Conservation (phyloP, 805 yeast genomes). For the Priceomyces melissophilus region DNA sequence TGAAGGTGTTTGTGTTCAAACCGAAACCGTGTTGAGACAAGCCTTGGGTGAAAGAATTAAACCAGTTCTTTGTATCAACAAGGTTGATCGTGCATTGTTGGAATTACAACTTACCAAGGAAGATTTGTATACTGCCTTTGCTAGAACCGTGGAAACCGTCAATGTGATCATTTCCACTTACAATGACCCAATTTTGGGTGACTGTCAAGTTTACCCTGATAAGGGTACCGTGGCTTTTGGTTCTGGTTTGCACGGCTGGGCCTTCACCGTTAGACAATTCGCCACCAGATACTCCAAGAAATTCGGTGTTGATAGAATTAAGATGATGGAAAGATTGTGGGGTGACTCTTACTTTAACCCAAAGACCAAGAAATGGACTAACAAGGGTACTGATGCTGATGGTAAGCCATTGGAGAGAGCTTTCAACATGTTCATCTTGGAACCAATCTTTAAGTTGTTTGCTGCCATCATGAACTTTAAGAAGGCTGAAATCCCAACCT, state of each 20-base stretch:
- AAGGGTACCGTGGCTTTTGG: slow-evolving; percentile 99
- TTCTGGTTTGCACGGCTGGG: slow-evolving; percentile 99
- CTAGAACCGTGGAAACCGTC: slow-evolving; percentile 99
- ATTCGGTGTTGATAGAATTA: slow-evolving; percentile 96
- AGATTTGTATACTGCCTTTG: slow-evolving; percentile 96
- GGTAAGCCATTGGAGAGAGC: slow-evolving; percentile 98
- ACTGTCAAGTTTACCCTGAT: slow-evolving; percentile 98
- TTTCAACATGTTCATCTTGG: slow-evolving; percentile 98
- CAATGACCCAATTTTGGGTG: slow-evolving; percentile 88
- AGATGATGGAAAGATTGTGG: slow-evolving; percentile 99
- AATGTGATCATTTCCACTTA: slow-evolving; percentile 97
- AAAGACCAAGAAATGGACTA: slow-evolving; percentile 99
- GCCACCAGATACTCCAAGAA: slow-evolving; percentile 98
- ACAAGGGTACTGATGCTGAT: slow-evolving; percentile 91
- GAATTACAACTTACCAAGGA: slow-evolving; percentile 99
- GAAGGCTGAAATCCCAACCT: slow-evolving; percentile 91
- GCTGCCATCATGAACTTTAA: slow-evolving; percentile 98
- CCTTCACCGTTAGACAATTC: slow-evolving; percentile 98
- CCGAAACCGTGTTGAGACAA: slow-evolving; percentile 99
- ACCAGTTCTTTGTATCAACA: slow-evolving; percentile 98
- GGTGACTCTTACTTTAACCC: slow-evolving; percentile 99
- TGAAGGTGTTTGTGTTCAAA: slow-evolving; percentile 99
- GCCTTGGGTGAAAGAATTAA: slow-evolving; percentile 98
- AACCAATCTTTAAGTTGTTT: slow-evolving; percentile 98
- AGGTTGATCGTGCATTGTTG: slow-evolving; percentile 98